Conservation (phyloP, 495 filamentous ascomycete species). For the Trichocladium antarcticum region DNA sequence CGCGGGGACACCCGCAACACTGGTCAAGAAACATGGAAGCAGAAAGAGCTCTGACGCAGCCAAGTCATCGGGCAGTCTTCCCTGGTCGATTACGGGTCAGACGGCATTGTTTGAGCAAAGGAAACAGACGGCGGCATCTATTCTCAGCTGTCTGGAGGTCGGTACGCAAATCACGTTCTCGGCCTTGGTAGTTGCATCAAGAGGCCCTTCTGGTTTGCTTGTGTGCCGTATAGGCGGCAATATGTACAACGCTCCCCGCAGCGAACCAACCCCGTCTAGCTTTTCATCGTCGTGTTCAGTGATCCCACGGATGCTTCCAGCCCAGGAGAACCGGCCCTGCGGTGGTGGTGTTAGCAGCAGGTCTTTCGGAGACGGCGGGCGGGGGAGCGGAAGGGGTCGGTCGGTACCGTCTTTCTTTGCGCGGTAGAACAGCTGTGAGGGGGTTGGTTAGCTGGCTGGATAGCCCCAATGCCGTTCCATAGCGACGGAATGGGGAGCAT, state of each 20-base stretch:
- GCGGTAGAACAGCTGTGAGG: slow-evolving; percentile 72
- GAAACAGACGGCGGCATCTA: too few relatives aligned
- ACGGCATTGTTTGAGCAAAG: too few relatives aligned
- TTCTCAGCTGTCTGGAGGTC: too few relatives aligned
- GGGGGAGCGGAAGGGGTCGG: background rate
- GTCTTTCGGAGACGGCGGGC: background rate
- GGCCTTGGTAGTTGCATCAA: background rate
- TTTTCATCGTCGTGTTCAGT: slow-evolving; percentile 39
- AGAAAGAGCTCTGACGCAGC: too few relatives aligned
- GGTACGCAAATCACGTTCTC: too few relatives aligned
- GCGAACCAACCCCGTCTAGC: slow-evolving; percentile 1
- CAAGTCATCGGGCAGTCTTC: too few relatives aligned
- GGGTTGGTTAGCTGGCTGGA: background rate
- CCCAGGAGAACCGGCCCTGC: slow-evolving; percentile 65
- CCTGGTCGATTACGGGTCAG: too few relatives aligned
- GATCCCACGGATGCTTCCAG: slow-evolving; percentile 98
- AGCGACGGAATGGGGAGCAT: slow-evolving; percentile 26
- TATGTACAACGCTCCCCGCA: slow-evolving; percentile 15
- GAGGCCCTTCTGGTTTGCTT: background rate
- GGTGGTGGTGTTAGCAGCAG: background rate
- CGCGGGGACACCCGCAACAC: too few relatives aligned
- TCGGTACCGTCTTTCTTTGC: slow-evolving; percentile 75
- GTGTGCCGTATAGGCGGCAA: background rate
- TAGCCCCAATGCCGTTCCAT: too few relatives aligned
- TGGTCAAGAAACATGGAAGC: too few relatives aligned